These are phyloP conservation scores for Lachnellula arida DNA, from an alignment of 2,329 filamentous ascomycete species.

Conservation along the genomic window DNA sequence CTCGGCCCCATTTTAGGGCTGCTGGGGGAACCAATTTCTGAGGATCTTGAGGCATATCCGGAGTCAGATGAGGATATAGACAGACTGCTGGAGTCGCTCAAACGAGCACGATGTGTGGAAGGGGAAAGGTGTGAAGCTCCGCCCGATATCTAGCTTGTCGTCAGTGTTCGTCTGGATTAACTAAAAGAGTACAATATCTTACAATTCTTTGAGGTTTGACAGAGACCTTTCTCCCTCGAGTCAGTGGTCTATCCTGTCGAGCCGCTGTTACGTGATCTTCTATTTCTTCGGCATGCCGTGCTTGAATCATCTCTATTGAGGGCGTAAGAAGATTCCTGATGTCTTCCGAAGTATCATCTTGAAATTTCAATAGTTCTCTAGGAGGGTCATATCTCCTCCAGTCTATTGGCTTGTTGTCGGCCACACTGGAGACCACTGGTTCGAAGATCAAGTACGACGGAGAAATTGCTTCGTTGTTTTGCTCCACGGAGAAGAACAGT, in stretches of 20 bases:
- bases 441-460: slow-evolving; percentile 19
- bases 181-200: slow-evolving; percentile 16
- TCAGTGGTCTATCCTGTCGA: slow-evolving; percentile 28
- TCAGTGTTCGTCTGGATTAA: background rate
- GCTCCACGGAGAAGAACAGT: slow-evolving; percentile 14
- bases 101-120: background rate
- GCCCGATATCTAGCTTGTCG: slow-evolving; percentile 1
- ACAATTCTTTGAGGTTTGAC: slow-evolving; percentile 21
- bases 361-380: slow-evolving; percentile 35
- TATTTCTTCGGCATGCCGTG: slow-evolving; percentile 32
- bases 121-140: slow-evolving; percentile 1
- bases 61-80: slow-evolving; percentile 20
- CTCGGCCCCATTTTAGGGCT: background rate
- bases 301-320: slow-evolving; percentile 43
- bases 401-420: slow-evolving; percentile 30
- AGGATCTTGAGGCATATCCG: slow-evolving; percentile 20
- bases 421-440: slow-evolving; percentile 18
- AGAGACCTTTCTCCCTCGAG: slow-evolving; percentile 10
- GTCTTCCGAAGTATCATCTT: slow-evolving; percentile 37
- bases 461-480: slow-evolving; percentile 5
- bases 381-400: slow-evolving; percentile 48
- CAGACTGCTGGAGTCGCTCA: slow-evolving; percentile 11
- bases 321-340: slow-evolving; percentile 39
- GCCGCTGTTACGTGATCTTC: slow-evolving; percentile 30
- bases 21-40: background rate